A percentile compares a stretch with the other conserved stretches of the same genome.
phyloP scores from a whole-genome alignment of 1,139 yeast species.

The Diutina neorugosa region DNA sequence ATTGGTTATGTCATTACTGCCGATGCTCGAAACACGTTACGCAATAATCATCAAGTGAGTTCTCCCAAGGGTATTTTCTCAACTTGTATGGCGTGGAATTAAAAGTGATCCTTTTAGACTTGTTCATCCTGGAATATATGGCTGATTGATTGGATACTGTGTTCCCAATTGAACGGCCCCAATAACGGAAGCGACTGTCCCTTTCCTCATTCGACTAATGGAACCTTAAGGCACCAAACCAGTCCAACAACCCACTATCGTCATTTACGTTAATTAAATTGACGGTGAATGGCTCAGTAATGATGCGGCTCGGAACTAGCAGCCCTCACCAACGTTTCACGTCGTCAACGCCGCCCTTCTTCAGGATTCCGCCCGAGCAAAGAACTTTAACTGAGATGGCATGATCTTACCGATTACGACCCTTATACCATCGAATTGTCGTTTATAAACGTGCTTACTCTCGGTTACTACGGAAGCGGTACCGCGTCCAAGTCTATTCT shows the following conservation, averaged over 20 bases:
- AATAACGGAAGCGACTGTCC: slow-evolving; percentile 30
- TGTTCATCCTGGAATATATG: slow-evolving; percentile 47
- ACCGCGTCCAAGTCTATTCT: slow-evolving; percentile 79
- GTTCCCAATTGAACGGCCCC: slow-evolving; percentile 11
- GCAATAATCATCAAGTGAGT: slow-evolving; percentile 42
- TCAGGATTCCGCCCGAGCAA: slow-evolving; percentile 69
- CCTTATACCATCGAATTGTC: slow-evolving; percentile 63
- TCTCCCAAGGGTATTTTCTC: slow-evolving; percentile 64
- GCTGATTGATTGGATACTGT: slow-evolving; percentile 12
- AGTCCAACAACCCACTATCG: slow-evolving; percentile 15
- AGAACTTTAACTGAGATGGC: slow-evolving; percentile 72
- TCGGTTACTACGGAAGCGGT: slow-evolving; percentile 54
- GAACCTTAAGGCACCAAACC: background rate
- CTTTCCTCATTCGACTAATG: slow-evolving; percentile 18
- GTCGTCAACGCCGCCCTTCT: slow-evolving; percentile 71
- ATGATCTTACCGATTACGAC: slow-evolving; percentile 67
- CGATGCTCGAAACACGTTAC: slow-evolving; percentile 24
- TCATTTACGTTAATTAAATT: slow-evolving; percentile 61
- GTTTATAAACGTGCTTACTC: slow-evolving; percentile 59
- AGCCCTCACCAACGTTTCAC: slow-evolving; percentile 59
- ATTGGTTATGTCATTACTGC: slow-evolving; percentile 31
- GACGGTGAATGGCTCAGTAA: slow-evolving; percentile 72
- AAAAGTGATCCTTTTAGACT: slow-evolving; percentile 47
- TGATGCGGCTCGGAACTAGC: slow-evolving; percentile 53
- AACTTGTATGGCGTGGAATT: slow-evolving; percentile 85